Evolutionary conservation across 257 asterid genomes (phyloP), one percentile per base, ranked within the genome.

Genomic region (Capsicum rhomboideum): DNA sequence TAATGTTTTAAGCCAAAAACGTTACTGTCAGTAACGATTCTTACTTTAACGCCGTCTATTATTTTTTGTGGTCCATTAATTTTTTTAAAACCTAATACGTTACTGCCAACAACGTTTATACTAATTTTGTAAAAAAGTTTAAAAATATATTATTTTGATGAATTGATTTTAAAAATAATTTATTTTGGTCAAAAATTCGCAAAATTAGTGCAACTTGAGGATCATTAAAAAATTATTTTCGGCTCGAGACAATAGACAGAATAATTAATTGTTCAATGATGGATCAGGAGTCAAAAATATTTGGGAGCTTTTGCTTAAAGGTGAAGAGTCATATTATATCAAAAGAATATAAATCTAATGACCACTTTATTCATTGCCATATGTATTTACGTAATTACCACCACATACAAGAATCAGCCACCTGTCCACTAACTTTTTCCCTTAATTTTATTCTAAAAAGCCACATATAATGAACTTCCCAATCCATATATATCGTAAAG

Each of bases 401-500:
- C 42, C 63, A 82, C 16, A 28, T 64, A 75, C 40, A 71, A 83
- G 58, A 69, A 53, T 54, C 42, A 8, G 21, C 6, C 17, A 34
- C 58, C 21, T 72, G 11, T 10, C n/a, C 66, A 46, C 18, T 23
- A 12, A 13, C 18, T 79, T 54, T 54, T 66, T 75, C 21, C 67
- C 26, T 56, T 21, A 11, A 67, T 16, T 71, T 71, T 71, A 44
- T 71, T 63, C 37, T 10, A 2, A 20, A 68, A 4, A 37, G 1
- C 12, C 50, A 18, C 46, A 17, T 18, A 56, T 2, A 49, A 49
- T 23, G 17, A 34, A 50, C 8, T 66, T 54, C 66, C 59, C 17
- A 40, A 80, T 53, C 29, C 69, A 34, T 34, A 34, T 34, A n/a
- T 56, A 91, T 88, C 91, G 11, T 37, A 85, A 88, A 86, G 81